Evolutionary conservation across 176 grass and related monocot genomes (phyloP), one percentile per base, ranked within the genome.

Genomic region (Oryza glumipatula): DNA sequence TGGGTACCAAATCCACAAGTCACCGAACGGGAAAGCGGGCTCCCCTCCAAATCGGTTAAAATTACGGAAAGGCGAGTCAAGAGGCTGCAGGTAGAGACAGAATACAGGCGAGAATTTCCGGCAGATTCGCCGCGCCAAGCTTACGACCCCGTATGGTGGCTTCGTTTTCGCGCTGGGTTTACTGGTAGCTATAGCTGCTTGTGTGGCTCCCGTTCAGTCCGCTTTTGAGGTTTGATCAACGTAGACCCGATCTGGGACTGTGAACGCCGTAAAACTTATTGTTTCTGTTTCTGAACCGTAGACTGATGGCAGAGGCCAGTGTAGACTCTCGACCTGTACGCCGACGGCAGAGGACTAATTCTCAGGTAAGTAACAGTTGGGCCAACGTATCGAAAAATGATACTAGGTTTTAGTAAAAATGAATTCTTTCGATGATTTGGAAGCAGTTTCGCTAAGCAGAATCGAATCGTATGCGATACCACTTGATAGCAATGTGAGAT

Each of bases 81-180:
- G 26, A 49, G 58, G 14, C 32, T 15, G 6, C 11, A 8, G 66
- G 21, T 45, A 3, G 26, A 3, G 3, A 8, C 21, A 14, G 76
- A 41, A 52, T 21, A 61, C 52, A 61, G 56, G 2, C 56, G 21
- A 61, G 56, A 61, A 9, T 61, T 51, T 39, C 21, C 79, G 68
- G 26, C 19, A 45, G 52, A 33, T 65, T 86, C 76, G 13, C 39
- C 26, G 68, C 84, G n/a, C 61, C 48, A 38, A 4, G 68, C 43
- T 7, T 60, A 65, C 39, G 75, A 76, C 82, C 45, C 22, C 45
- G 54, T 10, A 4, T 48, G 51, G 43, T 41, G 43, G 17, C 11
- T 63, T 52, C 7, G 51, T 54, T 70, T 17, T 22, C n/a, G 66
- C 54, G 43, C 64, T 49, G 76, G 67, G 35, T 70, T 23, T 44